Evolutionary conservation across 768 basidiomycete species (phyloP), one percentile per base, ranked within the genome.

Genomic region (Sarcomyxa edulis): DNA sequence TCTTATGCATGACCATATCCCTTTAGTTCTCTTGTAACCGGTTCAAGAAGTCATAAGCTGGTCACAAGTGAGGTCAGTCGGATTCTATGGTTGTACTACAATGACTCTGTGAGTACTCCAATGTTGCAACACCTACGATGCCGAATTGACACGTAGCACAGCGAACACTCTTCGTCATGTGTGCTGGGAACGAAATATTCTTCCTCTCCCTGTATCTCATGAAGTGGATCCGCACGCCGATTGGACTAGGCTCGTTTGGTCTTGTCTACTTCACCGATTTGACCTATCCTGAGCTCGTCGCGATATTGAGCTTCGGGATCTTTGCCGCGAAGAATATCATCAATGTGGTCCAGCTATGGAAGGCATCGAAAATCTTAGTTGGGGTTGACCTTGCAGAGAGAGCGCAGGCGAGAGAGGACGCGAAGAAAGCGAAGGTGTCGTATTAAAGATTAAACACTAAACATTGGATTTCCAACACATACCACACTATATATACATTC

Each of bases 291-390:
- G 78, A 86, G 54, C 45, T 81, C 4, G 57, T 91, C 47, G 92
- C 88, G 0, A 39, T 65, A 26, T 5, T 75, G 20, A 81, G 76
- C 25, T 69, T 69, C 48, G 84, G 81, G 1, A 63, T 96, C 32
- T 95, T 81, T 56, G 48, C 77, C 11, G 54, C 69, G 46, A 99
- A 98, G 69, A 96, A 98, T 57, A 52, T 93, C 40, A 90, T 99
- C 69, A 96, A 97, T 58, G 60, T 87, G 23, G 93, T 99, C 6
- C 96, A 99, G 60, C 77, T 97, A 42, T 97, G 94, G 94, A 99
- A 99, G 59, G 95, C 96, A 19, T 85, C 87, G 24, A 92, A 92
- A 63, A 90, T 92, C 39, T 72, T 96, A 11, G 93, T 96, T 10
- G 92, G 93, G 1, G 87, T 96, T 8, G 93, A 96, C 54, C 65